Evolutionary conservation across 495 filamentous ascomycete genomes (phyloP).

Genomic region (Aspergillus bridgeri): DNA sequence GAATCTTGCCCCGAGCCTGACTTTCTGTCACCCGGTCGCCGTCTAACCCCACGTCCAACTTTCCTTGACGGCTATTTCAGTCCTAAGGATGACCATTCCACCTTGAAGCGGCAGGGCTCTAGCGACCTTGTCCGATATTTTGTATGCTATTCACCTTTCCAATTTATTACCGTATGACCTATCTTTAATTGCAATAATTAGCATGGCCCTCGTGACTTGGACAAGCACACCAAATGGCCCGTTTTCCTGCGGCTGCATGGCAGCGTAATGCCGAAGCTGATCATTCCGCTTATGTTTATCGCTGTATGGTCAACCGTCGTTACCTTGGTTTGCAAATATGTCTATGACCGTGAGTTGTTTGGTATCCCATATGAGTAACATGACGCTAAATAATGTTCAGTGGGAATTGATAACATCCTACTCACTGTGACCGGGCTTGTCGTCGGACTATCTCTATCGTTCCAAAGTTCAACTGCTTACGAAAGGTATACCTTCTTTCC

Average conservation of each 20-base stretch:
- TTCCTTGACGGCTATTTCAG: constrained; percentile 33
- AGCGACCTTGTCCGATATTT: constrained; percentile 44
- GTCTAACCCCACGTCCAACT: constrained; percentile 35
- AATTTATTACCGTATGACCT: background rate
- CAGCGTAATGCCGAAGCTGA: constrained; percentile 77
- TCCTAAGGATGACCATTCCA: constrained; percentile 35
- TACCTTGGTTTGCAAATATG: constrained; percentile 57
- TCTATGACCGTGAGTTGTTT: constrained; percentile 43
- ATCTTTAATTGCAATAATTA: constrained; percentile 18
- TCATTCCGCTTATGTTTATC: constrained; percentile 65
- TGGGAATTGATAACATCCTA: constrained; percentile 62
- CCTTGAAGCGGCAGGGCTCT: constrained; percentile 25
- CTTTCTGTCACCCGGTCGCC: constrained; percentile 13
- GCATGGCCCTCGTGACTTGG: constrained; percentile 63
- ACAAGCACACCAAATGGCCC: constrained; percentile 80
- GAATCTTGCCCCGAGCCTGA: background rate
- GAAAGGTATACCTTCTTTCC: constrained; percentile 51
- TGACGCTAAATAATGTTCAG: constrained; percentile 15
- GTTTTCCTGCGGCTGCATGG: constrained; percentile 76
- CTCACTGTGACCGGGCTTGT: constrained; percentile 88
- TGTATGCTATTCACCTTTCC: constrained; percentile 25
- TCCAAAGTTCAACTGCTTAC: constrained; percentile 83
- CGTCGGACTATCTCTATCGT: constrained; percentile 76
- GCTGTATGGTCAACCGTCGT: constrained; percentile 67
- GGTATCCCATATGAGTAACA: background rate